Evolutionary conservation across 257 asterid species (phyloP).

Genomic region (Fraxinus cuspidata): DNA sequence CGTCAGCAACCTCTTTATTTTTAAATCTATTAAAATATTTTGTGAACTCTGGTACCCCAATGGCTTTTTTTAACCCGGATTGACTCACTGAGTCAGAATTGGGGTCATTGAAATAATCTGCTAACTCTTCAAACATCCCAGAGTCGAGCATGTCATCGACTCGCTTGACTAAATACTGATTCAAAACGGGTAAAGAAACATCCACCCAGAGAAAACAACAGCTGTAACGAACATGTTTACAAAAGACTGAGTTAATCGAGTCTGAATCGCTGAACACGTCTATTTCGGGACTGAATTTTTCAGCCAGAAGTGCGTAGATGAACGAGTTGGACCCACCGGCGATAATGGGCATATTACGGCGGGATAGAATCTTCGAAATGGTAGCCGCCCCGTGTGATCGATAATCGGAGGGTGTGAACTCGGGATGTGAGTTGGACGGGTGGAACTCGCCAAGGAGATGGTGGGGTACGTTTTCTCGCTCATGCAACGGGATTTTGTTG

Average conservation of each 20-base stretch:
- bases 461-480: slow-evolving; percentile 61
- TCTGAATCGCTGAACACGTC: slow-evolving; percentile 53
- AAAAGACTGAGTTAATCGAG: slow-evolving; percentile 29
- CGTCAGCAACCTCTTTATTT: slow-evolving; percentile 20
- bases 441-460: slow-evolving; percentile 74
- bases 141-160: slow-evolving; percentile 84
- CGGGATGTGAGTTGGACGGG: slow-evolving; percentile 56
- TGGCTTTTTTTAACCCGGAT: slow-evolving; percentile 69
- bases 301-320: slow-evolving; percentile 54
- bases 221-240: slow-evolving; percentile 47
- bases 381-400: slow-evolving; percentile 37
- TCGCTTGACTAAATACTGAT: slow-evolving; percentile 49
- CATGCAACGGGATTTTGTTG: slow-evolving; percentile 62
- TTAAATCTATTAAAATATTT: slow-evolving; percentile 37
- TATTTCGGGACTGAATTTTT: slow-evolving; percentile 37
- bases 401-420: slow-evolving; percentile 63
- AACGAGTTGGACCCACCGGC: slow-evolving; percentile 95
- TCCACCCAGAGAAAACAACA: slow-evolving; percentile 87
- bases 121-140: slow-evolving; percentile 79
- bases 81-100: slow-evolving; percentile 32
- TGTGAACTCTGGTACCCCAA: slow-evolving; percentile 85
- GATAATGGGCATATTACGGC: slow-evolving; percentile 47
- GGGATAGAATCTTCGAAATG: slow-evolving; percentile 43
- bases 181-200: slow-evolving; percentile 54
- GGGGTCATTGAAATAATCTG: slow-evolving; percentile 33